Conservation (phyloP, 2,329 filamentous ascomycete genomes). For the Ophiostoma triangulosporum region DNA sequence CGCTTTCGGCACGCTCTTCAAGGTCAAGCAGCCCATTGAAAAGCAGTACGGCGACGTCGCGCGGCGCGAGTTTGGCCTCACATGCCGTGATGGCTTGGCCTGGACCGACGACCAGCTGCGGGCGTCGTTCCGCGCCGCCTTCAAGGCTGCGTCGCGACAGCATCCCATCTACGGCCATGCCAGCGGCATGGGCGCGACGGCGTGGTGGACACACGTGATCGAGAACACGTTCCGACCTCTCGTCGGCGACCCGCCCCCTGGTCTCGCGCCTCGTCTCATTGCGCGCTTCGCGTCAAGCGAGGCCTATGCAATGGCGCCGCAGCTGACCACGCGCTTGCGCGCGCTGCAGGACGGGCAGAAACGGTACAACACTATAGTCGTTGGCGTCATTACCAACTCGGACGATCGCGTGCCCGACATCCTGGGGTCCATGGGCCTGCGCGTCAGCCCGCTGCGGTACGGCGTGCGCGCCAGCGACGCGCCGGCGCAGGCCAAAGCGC, state of each 20-base stretch:
- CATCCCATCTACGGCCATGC: constrained; percentile 48
- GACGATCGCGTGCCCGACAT: constrained; percentile 45
- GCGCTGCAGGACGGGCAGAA: constrained; percentile 16
- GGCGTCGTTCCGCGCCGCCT: constrained; percentile 26
- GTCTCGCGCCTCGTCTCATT: constrained; percentile 34
- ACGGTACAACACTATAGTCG: constrained; percentile 20
- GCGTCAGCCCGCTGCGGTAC: constrained; percentile 26
- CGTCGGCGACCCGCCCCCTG: constrained; percentile 26
- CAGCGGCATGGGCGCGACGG: constrained; percentile 33
- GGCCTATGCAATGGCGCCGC: constrained; percentile 36
- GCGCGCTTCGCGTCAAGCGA: constrained; percentile 37
- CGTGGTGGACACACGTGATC: constrained; percentile 51
- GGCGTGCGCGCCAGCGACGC: too few relatives aligned
- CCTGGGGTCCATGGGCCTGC: constrained; percentile 38
- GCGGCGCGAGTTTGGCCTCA: constrained; percentile 31
- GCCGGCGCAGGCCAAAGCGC: too few relatives aligned
- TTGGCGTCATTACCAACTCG: constrained; percentile 50
- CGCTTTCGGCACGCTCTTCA: constrained; percentile 52
- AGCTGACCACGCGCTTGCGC: constrained; percentile 30
- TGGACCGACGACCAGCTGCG: constrained; percentile 28
- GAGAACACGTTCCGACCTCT: constrained; percentile 36
- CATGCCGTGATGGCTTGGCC: constrained; percentile 6
- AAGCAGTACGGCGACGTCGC: constrained; percentile 42
- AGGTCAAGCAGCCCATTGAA: constrained; percentile 34
- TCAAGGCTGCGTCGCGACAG: constrained; percentile 29